phyloP scores from a whole-genome alignment of 164 flowering plant species.

The Hamamelis virginiana region DNA sequence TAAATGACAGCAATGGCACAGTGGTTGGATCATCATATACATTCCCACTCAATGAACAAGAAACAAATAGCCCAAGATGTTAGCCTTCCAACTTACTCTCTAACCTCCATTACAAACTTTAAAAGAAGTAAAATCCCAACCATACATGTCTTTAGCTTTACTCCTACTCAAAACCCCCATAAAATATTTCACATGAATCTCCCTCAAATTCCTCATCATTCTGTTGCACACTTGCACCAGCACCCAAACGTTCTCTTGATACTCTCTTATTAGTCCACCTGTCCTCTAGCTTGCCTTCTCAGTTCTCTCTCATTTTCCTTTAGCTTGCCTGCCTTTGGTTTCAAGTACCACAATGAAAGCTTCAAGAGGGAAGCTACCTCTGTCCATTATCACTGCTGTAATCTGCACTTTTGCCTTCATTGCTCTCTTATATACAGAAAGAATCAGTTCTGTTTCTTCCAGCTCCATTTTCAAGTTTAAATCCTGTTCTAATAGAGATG shows the following conservation, averaged over 20 bases:
- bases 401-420: slow-evolving; percentile 50
- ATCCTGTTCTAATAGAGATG: slow-evolving; percentile 43
- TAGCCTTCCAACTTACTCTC: slow-evolving; percentile 36
- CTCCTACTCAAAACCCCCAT: slow-evolving; percentile 63
- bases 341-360: slow-evolving; percentile 29
- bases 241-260: neutral
- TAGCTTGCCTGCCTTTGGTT: slow-evolving; percentile 4
- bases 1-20: slow-evolving; percentile 11
- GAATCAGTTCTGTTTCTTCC: slow-evolving; percentile 44
- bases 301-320: neutral
- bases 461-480: slow-evolving; percentile 35
- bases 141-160: slow-evolving; percentile 64
- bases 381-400: slow-evolving; percentile 41
- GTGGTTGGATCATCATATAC: slow-evolving; percentile 12
- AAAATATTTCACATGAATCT: slow-evolving; percentile 7
- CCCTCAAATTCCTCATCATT: slow-evolving; percentile 21
- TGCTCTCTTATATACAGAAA: slow-evolving; percentile 59
- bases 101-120: slow-evolving; percentile 13
- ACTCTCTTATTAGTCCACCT: slow-evolving; percentile 1
- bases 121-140: neutral
- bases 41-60: slow-evolving; percentile 1
- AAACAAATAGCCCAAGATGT: slow-evolving; percentile 31
- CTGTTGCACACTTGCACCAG: slow-evolving; percentile 18
- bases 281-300: slow-evolving; percentile 4
- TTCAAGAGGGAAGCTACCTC: slow-evolving; percentile 48